These are phyloP conservation scores for Talaromyces atroroseus DNA, from an alignment of 2,329 filamentous ascomycete species.

Conservation along the genomic window DNA sequence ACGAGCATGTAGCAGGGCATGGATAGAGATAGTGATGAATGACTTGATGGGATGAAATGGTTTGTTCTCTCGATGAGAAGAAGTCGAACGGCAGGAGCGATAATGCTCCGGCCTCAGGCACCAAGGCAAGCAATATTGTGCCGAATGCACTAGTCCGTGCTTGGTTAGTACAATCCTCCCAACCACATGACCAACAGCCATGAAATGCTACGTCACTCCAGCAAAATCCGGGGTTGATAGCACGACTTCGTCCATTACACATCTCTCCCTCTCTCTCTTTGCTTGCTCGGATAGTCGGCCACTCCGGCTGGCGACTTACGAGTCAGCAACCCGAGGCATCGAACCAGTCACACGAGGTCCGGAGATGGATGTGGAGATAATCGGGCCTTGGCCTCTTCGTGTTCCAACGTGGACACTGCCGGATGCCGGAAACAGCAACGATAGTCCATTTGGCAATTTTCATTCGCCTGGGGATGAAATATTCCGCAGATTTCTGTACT, in stretches of 20 bases:
- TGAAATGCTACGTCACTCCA: not conserved
- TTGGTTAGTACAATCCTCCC: not conserved
- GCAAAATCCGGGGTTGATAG: not conserved
- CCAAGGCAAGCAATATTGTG: not conserved
- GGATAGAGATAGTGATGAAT: too few relatives aligned
- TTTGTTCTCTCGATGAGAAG: too few relatives aligned
- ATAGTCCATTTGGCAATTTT: constrained; percentile 1
- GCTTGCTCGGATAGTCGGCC: not conserved
- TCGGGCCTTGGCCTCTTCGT: not conserved
- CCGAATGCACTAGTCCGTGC: not conserved
- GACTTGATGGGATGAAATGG: too few relatives aligned
- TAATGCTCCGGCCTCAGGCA: not conserved
- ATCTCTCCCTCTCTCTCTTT: not conserved
- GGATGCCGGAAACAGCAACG: constrained; percentile 2
- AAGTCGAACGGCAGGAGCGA: not conserved
- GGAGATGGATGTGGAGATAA: not conserved
- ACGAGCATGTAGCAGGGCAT: too few relatives aligned
- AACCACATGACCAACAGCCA: too few relatives aligned
- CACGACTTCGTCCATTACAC: not conserved
- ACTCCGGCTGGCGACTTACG: not conserved
- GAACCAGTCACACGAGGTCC: not conserved
- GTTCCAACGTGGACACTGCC: not conserved
- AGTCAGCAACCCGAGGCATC: not conserved
- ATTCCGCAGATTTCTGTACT: not conserved
- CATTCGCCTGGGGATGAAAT: not conserved